These are phyloP conservation scores for Porcisia deanei DNA, from an alignment of 208 protist species.

Conservation along the genomic window DNA sequence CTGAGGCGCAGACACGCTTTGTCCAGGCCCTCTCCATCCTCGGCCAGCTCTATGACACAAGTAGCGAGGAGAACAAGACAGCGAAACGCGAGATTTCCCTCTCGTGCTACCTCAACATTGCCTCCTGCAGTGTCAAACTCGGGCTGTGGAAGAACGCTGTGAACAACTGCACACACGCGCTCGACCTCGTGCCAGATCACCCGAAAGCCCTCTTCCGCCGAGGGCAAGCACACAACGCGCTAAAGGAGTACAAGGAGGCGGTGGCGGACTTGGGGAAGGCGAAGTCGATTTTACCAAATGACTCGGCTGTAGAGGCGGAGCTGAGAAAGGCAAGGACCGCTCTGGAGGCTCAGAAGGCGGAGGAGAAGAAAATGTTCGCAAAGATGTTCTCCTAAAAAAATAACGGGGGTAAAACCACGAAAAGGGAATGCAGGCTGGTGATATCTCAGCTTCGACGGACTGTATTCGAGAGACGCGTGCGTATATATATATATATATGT, in stretches of 20 bases:
- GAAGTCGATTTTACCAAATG: constrained; percentile 34
- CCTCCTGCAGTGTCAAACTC: constrained; percentile 71
- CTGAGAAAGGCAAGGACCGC: constrained; percentile 34
- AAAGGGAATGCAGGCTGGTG: neutral
- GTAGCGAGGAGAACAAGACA: constrained; percentile 49
- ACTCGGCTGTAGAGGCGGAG: constrained; percentile 53
- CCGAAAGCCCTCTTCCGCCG: constrained; percentile 76
- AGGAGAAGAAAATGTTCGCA: constrained; percentile 70
- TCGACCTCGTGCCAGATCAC: constrained; percentile 52
- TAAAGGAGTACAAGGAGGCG: constrained; percentile 61
- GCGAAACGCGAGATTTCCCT: constrained; percentile 61
- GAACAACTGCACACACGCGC: constrained; percentile 68
- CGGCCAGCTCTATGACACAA: constrained; percentile 67
- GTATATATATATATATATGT: neutral
- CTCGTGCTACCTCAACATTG: constrained; percentile 83
- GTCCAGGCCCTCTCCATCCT: constrained; percentile 70
- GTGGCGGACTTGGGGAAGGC: constrained; percentile 53
- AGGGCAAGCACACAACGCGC: constrained; percentile 49
- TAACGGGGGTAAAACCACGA: too few species aligned
- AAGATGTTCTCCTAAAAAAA: constrained; percentile 58
- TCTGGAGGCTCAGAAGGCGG: constrained; percentile 42
- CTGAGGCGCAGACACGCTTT: constrained; percentile 71
- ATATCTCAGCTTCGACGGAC: neutral
- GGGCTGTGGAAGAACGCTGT: constrained; percentile 59
- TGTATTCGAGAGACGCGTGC: neutral